Conservation (phyloP, 257 asterid species). For the Coffea eugenioides region DNA sequence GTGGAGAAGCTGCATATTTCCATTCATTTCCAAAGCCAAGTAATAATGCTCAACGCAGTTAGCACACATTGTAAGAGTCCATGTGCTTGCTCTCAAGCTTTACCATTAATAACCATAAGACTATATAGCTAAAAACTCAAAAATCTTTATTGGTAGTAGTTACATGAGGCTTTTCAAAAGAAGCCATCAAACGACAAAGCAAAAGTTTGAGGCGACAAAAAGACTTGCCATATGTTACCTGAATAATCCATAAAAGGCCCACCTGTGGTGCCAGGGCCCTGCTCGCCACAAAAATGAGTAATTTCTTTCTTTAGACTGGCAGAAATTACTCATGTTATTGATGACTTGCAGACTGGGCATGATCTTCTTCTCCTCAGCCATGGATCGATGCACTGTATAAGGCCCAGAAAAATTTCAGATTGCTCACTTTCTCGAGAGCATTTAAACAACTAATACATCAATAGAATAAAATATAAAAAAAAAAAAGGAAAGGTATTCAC, state of each 20-base stretch:
- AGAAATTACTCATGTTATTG: slow-evolving; percentile 47
- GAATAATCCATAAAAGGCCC: not conserved
- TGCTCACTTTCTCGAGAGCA: not conserved
- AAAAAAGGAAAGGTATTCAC: slow-evolving; percentile 28
- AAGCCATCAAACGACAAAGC: not conserved
- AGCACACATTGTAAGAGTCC: not conserved
- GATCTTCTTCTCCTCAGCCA: slow-evolving; percentile 84
- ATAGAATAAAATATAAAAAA: not conserved
- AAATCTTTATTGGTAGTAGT: not conserved
- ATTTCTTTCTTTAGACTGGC: not conserved
- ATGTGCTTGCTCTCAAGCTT: slow-evolving; percentile 8
- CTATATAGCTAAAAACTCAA: not conserved
- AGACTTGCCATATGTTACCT: slow-evolving; percentile 3
- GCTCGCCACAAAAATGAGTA: not conserved
- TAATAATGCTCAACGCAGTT: not conserved
- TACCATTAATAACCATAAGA: not conserved
- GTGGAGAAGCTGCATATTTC: not conserved
- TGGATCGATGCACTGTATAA: slow-evolving; percentile 83
- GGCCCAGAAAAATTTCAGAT: slow-evolving; percentile 10
- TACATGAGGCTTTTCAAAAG: not conserved
- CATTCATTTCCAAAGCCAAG: not conserved
- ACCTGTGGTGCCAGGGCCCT: not conserved
- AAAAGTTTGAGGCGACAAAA: not conserved
- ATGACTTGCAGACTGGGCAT: slow-evolving; percentile 90
- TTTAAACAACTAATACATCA: not conserved